These are phyloP conservation scores for Lenzites betulinus DNA, from an alignment of 768 basidiomycete genomes.

Conservation along the genomic window DNA sequence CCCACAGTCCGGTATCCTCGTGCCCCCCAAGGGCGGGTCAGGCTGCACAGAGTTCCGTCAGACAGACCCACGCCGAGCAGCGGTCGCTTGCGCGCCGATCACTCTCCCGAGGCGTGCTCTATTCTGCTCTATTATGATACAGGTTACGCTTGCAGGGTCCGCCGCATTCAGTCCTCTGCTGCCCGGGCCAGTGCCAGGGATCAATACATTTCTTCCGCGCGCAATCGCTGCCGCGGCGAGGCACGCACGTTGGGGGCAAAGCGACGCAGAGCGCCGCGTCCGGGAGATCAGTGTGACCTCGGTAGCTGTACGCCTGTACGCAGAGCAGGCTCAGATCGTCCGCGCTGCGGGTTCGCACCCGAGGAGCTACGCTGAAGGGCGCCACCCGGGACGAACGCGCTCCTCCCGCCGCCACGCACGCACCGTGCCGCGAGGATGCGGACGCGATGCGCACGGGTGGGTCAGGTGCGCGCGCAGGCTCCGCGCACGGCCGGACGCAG, in stretches of 20 bases:
- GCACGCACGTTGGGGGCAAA: not conserved
- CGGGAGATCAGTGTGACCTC: slow-evolving; percentile 5
- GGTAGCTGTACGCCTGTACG: not conserved
- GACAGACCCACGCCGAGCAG: not conserved
- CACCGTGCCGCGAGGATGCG: not conserved
- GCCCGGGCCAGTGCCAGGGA: too few species aligned
- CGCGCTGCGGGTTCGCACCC: not conserved
- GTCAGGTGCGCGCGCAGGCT: not conserved
- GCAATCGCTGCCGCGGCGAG: not conserved
- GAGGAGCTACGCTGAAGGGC: slow-evolving; percentile 9
- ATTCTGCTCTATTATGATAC: too few species aligned
- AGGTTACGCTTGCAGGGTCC: too few species aligned
- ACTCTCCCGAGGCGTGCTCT: not conserved
- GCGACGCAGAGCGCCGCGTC: not conserved
- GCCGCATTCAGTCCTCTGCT: too few species aligned
- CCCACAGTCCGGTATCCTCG: slow-evolving; percentile 10
- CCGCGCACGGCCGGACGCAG: not conserved
- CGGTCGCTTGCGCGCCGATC: slow-evolving; percentile 1
- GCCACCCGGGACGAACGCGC: not conserved
- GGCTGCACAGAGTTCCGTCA: slow-evolving; percentile 11
- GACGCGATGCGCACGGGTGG: not conserved
- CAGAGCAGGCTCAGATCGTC: not conserved
- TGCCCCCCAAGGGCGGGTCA: slow-evolving; percentile 4
- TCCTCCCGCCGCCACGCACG: not conserved
- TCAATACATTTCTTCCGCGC: not conserved